A percentile compares a stretch with the other conserved stretches of the same genome.
Evolutionary conservation across 139 green algal genomes (phyloP).

Genomic region (Zygnema circumcarinatum): DNA sequence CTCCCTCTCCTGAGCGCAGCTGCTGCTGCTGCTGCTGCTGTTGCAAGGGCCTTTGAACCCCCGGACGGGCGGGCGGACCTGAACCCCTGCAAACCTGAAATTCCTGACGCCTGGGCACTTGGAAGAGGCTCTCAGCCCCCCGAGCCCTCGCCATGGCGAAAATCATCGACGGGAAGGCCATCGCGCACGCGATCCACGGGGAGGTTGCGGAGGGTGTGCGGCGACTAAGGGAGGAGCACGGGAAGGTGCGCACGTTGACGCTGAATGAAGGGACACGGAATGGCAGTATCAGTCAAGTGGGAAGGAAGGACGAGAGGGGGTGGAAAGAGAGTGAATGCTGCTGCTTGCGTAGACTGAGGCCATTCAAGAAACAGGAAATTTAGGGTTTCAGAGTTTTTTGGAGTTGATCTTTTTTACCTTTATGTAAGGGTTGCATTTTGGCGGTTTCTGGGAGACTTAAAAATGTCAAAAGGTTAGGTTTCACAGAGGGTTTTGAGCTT

Average conservation of each 20-base stretch:
- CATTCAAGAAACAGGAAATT: not conserved
- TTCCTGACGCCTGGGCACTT: no score
- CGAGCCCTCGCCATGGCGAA: no score
- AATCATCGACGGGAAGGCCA: conserved; percentile 38
- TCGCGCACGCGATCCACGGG: conserved; percentile 35
- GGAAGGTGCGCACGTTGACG: conserved; percentile 25
- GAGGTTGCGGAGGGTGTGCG: conserved; percentile 35
- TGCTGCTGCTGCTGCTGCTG: no score
- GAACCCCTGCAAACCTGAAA: no score
- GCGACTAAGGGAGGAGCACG: conserved; percentile 10
- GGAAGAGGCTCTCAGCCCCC: no score
- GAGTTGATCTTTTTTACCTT: not conserved
- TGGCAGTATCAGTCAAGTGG: not conserved
- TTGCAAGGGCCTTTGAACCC: no score
- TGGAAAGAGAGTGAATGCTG: conserved; percentile 17
- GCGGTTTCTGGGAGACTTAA: no score
- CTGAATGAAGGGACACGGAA: not conserved
- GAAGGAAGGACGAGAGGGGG: not conserved
- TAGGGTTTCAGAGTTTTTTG: not conserved
- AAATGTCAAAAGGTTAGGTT: no score
- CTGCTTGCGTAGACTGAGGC: not conserved
- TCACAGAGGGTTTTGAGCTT: no score
- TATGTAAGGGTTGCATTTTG: conserved; percentile 19
- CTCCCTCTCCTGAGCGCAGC: no score
- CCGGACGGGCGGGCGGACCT: no score